Base-by-base conservation (phyloP, 1,284 basidiomycete species). In the Rhodotorula glutinis region DNA sequence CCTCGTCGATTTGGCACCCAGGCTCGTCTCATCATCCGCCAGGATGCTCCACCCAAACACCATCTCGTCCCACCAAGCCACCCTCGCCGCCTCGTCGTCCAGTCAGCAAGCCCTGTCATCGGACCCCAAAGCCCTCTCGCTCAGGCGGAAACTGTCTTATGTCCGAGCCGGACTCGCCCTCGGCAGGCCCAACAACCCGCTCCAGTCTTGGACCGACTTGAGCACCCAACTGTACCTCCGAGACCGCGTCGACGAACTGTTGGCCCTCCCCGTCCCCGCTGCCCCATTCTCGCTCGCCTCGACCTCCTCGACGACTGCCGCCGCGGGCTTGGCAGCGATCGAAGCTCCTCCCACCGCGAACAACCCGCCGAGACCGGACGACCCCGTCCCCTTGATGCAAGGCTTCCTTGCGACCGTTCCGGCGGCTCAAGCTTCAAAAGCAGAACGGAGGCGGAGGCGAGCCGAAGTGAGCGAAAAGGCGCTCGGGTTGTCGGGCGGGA, bases 391-490 rank as follows among this genome's bases (percentile, higher is more conserved):
- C 0, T 82, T 96, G 38, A 81, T 93, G 51, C 85, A 88, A 53
- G 92, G 92, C 0, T 96, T 95, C 79, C 88, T 90, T 73, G 92
- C 92, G 40, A 95, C 92, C 3, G 89, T 94, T 58, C 92, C 92
- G 14, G 90, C 88, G 75, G 86, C 91, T 40, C 88, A 92, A 75
- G 83, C 87, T 74, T 84, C 89, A 61, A 87, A 89, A 66, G 82
- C 85, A 25, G 82, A 91, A 67, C 80, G 92, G 65, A 79, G 91
- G 62, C 86, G 90, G 77, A 85, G 89, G 76, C 83, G 92, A 13
- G 81, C 81, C 41, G 77, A 78, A 17, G 49, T 80, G 16, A 77
- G 78, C 21, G 81, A 81, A 68, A 75, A 74, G 64, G 90, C 89
- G 74, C 84, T 94, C 19, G 89, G 92, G 2, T 84, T 86, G 9